Base-by-base conservation (phyloP, 768 basidiomycete genomes). In the Termitomyces sp. region DNA sequence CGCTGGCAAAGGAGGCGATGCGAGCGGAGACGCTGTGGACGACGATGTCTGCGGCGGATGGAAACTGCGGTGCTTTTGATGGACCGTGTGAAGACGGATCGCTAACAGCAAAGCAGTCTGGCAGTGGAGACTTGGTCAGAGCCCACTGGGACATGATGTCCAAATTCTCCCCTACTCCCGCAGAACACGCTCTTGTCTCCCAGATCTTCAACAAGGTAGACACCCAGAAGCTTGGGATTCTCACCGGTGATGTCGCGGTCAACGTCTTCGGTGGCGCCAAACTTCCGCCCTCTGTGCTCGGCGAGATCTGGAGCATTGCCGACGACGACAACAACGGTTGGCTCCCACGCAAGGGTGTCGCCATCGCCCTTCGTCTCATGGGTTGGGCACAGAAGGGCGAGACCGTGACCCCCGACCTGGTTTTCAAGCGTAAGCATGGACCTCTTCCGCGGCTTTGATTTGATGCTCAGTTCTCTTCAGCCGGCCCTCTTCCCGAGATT, bases 291-390 rank as follows among this genome's bases (percentile, higher is more conserved):
- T 75, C 80, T 18, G 79, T 81, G 36, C 85, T 99, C 60, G 92
- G 95, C 46, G 92, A 97, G 74, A 88, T 99, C 62, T 99, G 97
- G 96, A 82, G 77, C 58, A 75, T 98, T 58, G 87, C 94, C 51
- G 97, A 99, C 76, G 86, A 90, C 55, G 87, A 94, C 33, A 95
- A 98, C 77, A 91, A 91, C 60, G 97, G 97, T 2, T 94, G 87
- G 75, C 82, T 99, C 54, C 87, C 93, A 11, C 85, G 83, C 62
- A 94, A 92, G 67, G 90, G 91, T 45, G 91, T 94, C 64, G 86
- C 92, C 18, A 78, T 90, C 59, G 94, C 92, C 28, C 78, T 96
- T n/a, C 81, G 97, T 57, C 79, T 98, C 52, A 93, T 99, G 60
- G 94, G 90, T 4, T 91, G 90, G 79, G 90, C 94, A 3, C 97